Base-by-base conservation (phyloP, 2,329 filamentous ascomycete species). In the Teratosphaeria nubilosa region DNA sequence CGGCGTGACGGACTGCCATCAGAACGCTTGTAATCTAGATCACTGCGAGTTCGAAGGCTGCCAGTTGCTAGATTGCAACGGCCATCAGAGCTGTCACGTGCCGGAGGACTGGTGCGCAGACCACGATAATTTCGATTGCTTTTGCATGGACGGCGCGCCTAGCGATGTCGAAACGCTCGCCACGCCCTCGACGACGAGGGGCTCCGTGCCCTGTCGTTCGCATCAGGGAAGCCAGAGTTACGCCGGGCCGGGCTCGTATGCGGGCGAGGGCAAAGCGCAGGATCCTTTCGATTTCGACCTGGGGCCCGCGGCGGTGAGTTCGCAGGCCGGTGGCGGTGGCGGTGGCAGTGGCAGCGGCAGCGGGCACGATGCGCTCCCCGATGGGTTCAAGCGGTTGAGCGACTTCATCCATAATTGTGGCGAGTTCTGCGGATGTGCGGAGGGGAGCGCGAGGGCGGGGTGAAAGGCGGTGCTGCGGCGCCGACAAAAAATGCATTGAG, bases 311-410 rank as follows among this genome's bases (percentile, higher is more conserved):
- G 51, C 51, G 20, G 16, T 53, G 51, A 22, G 9, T 48, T 20
- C 41, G 25, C 11, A 24, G 27, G 7, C 5, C 7, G 16, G 27
- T 10, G 27, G 50, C 1, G 27, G 51, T 53, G 51, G 30, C 5
- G 5, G 14, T n/a, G 7, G 27, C 7, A 20, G 27, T 10, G 27
- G 50, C 1, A 53, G 51, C 27, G 51, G 30, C 5, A n/a, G 14
- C 25, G 51, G 14, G 25, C 51, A 53, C 2, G 51, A 55, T n/a
- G 45, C 30, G 27, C 50, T 57, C 11, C 48, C 37, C 3, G 56
- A 57, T 58, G 62, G 53, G 73, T 60, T 68, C 34, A 57, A 57
- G 56, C 56, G 54, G 51, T 22, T 57, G 27, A 53, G 48, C 27
- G 56, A 57, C n/a, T 57, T 53, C 24, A 57, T 57, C 30, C 55